phyloP scores from a whole-genome alignment of 108 stramenopile genomes.

The Epipyxis sp. region DNA sequence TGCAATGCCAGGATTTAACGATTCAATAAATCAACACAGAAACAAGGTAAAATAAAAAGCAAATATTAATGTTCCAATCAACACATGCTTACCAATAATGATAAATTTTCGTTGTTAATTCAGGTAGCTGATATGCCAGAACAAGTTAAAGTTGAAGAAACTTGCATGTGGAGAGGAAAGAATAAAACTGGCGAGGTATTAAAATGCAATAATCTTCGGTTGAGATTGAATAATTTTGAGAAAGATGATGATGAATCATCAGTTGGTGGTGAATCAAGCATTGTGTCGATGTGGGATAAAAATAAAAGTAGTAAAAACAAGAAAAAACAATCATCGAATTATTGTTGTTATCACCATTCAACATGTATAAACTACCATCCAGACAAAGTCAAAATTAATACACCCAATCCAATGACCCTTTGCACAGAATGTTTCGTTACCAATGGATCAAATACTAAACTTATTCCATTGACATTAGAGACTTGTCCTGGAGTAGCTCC shows the following conservation, averaged over 20 bases:
- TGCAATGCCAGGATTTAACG: too few species aligned
- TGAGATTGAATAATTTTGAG: too few species aligned
- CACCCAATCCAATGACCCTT: neutral
- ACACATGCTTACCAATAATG: too few species aligned
- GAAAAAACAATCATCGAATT: neutral
- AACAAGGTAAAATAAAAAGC: too few species aligned
- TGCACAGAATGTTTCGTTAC: conserved; percentile 26
- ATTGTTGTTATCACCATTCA: conserved; percentile 5
- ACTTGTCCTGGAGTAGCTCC: conserved; percentile 7
- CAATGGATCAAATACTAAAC: neutral
- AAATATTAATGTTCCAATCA: too few species aligned
- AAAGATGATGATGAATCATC: too few species aligned
- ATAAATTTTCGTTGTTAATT: too few species aligned
- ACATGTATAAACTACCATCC: neutral
- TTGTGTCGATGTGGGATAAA: too few species aligned
- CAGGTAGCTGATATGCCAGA: too few species aligned
- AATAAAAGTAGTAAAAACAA: neutral
- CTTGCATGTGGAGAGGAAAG: conserved; percentile 11
- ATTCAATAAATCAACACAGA: too few species aligned
- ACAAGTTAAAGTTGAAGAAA: neutral
- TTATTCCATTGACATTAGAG: neutral
- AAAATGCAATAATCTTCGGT: neutral
- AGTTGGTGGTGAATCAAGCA: neutral
- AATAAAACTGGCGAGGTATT: neutral
- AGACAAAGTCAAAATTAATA: conserved; percentile 3